Percentiles rank a stretch among this genome's conserved stretches.
Evolutionary conservation across 768 basidiomycete genomes (phyloP).

Genomic region (Dioszegia crocea): DNA sequence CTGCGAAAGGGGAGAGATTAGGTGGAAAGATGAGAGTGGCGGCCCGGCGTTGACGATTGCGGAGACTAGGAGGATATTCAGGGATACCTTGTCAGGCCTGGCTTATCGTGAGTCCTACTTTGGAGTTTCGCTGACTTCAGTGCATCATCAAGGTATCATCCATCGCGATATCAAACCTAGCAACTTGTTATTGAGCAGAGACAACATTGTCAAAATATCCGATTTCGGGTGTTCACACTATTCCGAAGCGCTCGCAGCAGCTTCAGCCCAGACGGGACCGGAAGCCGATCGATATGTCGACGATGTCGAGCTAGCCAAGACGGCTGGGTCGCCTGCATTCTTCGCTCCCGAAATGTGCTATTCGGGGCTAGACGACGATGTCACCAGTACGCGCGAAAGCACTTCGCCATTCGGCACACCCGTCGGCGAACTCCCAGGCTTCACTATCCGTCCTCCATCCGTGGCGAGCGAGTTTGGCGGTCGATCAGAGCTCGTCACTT

Average conservation of each 20-base stretch:
- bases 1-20: constrained; percentile 89
- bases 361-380: constrained; percentile 53
- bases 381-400: constrained; percentile 2
- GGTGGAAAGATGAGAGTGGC: constrained; percentile 67
- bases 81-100: constrained; percentile 88
- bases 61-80: constrained; percentile 79
- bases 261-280: constrained; percentile 51
- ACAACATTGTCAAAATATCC: constrained; percentile 89
- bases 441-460: constrained; percentile 34
- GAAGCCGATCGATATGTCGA: constrained; percentile 63
- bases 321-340: constrained; percentile 93
- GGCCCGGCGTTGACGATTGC: constrained; percentile 74
- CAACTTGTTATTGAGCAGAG: constrained; percentile 84
- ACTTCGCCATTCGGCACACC: constrained; percentile 16
- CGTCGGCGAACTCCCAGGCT: constrained; percentile 28
- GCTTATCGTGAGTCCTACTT: constrained; percentile 74
- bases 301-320: constrained; percentile 79
- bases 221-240: constrained; percentile 98
- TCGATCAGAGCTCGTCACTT: constrained; percentile 20
- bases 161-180: constrained; percentile 99
- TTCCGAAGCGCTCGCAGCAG: constrained; percentile 78
- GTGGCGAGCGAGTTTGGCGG: constrained; percentile 17
- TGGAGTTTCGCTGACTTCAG: constrained; percentile 51
- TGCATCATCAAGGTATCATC: constrained; percentile 96
- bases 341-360: constrained; percentile 91